These are phyloP conservation scores for Colletotrichum tropicicola DNA, from an alignment of 2,329 filamentous ascomycete genomes.

Conservation along the genomic window DNA sequence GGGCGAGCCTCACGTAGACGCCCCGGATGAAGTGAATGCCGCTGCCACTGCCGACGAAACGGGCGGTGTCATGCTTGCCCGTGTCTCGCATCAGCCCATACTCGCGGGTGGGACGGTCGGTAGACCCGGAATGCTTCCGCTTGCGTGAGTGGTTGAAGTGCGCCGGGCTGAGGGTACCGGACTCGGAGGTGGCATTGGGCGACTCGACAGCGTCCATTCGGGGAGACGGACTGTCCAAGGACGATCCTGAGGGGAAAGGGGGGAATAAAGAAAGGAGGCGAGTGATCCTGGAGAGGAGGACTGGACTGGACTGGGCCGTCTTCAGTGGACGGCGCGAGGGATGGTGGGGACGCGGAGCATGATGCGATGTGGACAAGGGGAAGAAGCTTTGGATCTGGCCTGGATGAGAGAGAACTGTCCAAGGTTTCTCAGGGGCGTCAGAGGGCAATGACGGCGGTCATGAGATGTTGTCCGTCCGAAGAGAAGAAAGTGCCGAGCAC, in stretches of 20 bases:
- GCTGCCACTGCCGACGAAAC: slow-evolving; percentile 65
- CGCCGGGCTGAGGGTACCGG: slow-evolving; percentile 30
- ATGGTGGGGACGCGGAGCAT: slow-evolving; percentile 11
- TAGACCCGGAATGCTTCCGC: slow-evolving; percentile 39
- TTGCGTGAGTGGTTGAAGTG: slow-evolving; percentile 37
- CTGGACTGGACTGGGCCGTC: no score
- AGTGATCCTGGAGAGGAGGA: no score
- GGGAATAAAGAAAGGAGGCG: background rate
- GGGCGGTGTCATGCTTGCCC: slow-evolving; percentile 54
- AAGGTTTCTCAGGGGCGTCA: background rate
- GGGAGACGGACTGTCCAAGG: background rate
- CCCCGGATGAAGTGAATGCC: slow-evolving; percentile 68
- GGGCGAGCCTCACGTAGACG: slow-evolving; percentile 59
- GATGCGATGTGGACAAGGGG: background rate
- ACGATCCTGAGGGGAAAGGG: background rate
- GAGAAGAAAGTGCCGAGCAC: background rate
- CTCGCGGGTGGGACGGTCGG: slow-evolving; percentile 39
- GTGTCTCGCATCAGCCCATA: slow-evolving; percentile 59
- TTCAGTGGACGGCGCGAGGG: slow-evolving; percentile 17
- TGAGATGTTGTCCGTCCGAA: background rate
- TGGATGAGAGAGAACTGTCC: background rate
- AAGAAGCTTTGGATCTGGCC: no score
- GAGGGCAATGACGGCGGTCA: background rate
- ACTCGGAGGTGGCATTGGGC: slow-evolving; percentile 39
- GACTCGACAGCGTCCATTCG: slow-evolving; percentile 40